Conservation (phyloP, 352 stramenopile genomes). For the Thalassiosira mediterranea region DNA sequence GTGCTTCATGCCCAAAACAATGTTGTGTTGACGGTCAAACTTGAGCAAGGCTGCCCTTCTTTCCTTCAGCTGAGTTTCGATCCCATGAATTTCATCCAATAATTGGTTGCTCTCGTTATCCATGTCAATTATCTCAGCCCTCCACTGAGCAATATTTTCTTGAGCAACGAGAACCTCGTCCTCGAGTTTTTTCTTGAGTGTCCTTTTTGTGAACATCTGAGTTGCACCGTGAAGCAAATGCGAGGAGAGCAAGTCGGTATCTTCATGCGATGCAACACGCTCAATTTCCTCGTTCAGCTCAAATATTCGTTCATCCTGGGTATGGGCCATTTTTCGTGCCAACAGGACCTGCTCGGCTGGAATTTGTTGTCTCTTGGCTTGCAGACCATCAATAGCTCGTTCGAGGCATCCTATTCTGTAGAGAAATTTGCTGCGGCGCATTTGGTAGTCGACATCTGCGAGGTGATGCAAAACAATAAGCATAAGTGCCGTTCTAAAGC, state of each 20-base stretch:
- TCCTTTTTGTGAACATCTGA: constrained; percentile 70
- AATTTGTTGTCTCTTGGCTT: constrained; percentile 20
- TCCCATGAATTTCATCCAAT: constrained; percentile 31
- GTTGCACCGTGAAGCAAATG: constrained; percentile 61
- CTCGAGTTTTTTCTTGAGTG: constrained; percentile 59
- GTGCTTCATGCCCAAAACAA: constrained; percentile 23
- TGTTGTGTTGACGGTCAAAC: constrained; percentile 40
- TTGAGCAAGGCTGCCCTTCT: constrained; percentile 34
- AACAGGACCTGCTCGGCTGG: constrained; percentile 42
- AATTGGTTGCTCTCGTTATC: constrained; percentile 41
- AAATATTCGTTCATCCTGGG: constrained; percentile 51
- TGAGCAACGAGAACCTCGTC: constrained; percentile 55
- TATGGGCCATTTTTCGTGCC: constrained; percentile 39
- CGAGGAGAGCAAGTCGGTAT: constrained; percentile 50
- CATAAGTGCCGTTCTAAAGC: not conserved
- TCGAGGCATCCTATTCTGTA: constrained; percentile 40
- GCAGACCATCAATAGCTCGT: constrained; percentile 27
- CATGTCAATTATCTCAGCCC: constrained; percentile 61
- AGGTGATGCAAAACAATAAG: not conserved
- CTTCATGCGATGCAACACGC: constrained; percentile 47
- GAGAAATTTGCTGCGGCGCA: constrained; percentile 34
- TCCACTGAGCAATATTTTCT: constrained; percentile 56
- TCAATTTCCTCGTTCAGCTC: constrained; percentile 65
- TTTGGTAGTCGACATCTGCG: constrained; percentile 23
- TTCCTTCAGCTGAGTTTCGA: constrained; percentile 43